Conservation (phyloP, 495 filamentous ascomycete genomes). For the Apodospora peruviana region DNA sequence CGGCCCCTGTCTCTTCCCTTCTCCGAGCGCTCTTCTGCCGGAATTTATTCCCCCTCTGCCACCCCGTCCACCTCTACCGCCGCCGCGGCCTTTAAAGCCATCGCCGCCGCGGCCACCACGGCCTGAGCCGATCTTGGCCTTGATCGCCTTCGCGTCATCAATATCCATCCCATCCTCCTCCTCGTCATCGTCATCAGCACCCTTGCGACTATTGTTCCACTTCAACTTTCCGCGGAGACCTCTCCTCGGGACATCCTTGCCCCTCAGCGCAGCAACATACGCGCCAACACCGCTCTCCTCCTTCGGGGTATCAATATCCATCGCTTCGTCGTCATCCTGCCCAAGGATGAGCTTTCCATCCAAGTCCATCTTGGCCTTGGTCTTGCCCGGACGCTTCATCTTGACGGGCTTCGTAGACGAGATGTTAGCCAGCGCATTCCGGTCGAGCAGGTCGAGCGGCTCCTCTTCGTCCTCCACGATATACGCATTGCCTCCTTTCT, state of each 20-base stretch:
- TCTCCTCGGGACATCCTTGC: conserved; percentile 73
- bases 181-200: conserved; percentile 58
- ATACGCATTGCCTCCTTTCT: conserved; percentile 62
- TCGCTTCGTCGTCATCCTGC: conserved; percentile 51
- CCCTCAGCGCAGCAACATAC: conserved; percentile 84
- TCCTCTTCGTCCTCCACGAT: conserved; percentile 92
- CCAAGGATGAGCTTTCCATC: conserved; percentile 89
- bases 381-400: conserved; percentile 46
- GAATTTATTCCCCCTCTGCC: conserved; percentile 11
- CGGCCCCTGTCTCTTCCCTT: conserved; percentile 11
- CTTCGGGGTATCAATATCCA: conserved; percentile 52
- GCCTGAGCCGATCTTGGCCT: conserved; percentile 24
- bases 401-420: conserved; percentile 78
- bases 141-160: conserved; percentile 41
- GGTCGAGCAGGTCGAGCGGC: conserved; percentile 86
- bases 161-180: conserved; percentile 62
- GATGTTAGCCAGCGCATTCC: conserved; percentile 83
- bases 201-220: conserved; percentile 61
- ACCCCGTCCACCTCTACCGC: conserved; percentile 9
- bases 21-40: conserved; percentile 12
- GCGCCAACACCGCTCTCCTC: conserved; percentile 71
- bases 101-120: conserved; percentile 6
- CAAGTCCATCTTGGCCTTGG: conserved; percentile 65
- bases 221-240: conserved; percentile 84
- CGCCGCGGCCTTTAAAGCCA: conserved; percentile 10